Percentiles rank a stretch among this genome's conserved stretches.
Conservation (phyloP, 345 rosid genomes). For the Odontarrhena argentea region DNA sequence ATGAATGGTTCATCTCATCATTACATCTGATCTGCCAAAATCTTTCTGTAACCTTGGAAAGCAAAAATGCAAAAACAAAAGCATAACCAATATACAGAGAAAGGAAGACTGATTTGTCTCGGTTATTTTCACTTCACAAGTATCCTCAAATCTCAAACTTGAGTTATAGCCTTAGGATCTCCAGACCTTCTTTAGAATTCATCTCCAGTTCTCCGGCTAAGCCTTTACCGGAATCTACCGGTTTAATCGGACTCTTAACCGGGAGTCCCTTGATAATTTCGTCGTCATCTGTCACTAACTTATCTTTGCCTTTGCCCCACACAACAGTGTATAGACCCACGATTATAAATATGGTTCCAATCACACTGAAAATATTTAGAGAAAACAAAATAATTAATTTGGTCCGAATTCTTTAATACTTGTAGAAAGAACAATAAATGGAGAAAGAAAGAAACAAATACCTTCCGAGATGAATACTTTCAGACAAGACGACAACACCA, state of each 20-base stretch:
- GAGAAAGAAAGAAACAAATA: conserved; percentile 24
- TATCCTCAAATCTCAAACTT: conserved; percentile 28
- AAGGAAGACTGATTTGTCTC: conserved; percentile 17
- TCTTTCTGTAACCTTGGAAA: conserved; percentile 22
- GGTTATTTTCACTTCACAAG: background rate
- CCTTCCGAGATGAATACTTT: conserved; percentile 86
- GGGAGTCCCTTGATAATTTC: conserved; percentile 50
- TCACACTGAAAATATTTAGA: conserved; percentile 50
- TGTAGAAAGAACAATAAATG: background rate
- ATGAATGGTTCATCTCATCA: conserved; percentile 27
- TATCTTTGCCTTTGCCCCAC: conserved; percentile 94
- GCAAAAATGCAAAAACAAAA: conserved; percentile 9
- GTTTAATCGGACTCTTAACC: conserved; percentile 39
- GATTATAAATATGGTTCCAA: conserved; percentile 80
- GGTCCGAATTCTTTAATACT: background rate
- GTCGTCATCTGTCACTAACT: conserved; percentile 31
- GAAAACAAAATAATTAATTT: background rate
- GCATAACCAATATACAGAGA: conserved; percentile 15
- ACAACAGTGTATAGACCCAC: conserved; percentile 80
- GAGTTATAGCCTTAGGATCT: conserved; percentile 19
- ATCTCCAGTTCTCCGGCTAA: conserved; percentile 31
- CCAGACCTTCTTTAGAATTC: conserved; percentile 19
- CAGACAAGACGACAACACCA: conserved; percentile 66
- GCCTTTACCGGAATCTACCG: conserved; percentile 23
- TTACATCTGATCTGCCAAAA: conserved; percentile 37